Base-by-base conservation (phyloP, 1,284 basidiomycete species). In the Boletus hoseneyae region DNA sequence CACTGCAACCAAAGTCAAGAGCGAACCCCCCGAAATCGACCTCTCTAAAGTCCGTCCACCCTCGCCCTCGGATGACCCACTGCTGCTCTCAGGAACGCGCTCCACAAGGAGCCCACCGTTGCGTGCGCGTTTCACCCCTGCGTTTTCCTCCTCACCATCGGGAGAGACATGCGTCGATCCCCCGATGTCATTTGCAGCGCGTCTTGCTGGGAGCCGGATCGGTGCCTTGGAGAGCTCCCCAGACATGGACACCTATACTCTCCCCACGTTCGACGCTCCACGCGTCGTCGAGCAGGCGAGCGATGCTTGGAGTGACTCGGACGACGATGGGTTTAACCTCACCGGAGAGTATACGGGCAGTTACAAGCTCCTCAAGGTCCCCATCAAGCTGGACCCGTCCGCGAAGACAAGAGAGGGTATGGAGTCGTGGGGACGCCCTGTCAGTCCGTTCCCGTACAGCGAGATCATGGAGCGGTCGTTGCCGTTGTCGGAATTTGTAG, bases 21-120 rank as follows among this genome's bases (percentile, higher is more conserved):
- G 70, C 52, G 83, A 87, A 56, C 73, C 76, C 6, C 83, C 84
- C 0, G 77, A 79, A n/a, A 72, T 87, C 53, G 78, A 86, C 58
- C 64, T 85, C 25, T 73, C 65, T 42, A 70, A 63, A 11, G 80
- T 79, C 52, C 82, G 84, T 4, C 87, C 86, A 1, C 73, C 84
- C 0, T 87, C 84, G 47, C 87, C 86, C 1, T 78, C 79, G 2
- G 86, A 89, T 40, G 86, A 89, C 57, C 87, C 87, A 0, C 63
- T 89, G 1, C 67, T 89, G 4, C 71, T 89, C 23, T 75, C 74
- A 38, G 80, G 77, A 8, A 49, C 48, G 12, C 52, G 42, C 32
- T 21, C 45, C n/a, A 34, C 44, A 12, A 40, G 42, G 39, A 53
- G 51, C 32, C 51, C 56, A 6, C 56, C 59, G 7, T 29, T 59